Conservation (phyloP, 2,329 filamentous ascomycete genomes). For the Phaeosphaeriaceae sp. region DNA sequence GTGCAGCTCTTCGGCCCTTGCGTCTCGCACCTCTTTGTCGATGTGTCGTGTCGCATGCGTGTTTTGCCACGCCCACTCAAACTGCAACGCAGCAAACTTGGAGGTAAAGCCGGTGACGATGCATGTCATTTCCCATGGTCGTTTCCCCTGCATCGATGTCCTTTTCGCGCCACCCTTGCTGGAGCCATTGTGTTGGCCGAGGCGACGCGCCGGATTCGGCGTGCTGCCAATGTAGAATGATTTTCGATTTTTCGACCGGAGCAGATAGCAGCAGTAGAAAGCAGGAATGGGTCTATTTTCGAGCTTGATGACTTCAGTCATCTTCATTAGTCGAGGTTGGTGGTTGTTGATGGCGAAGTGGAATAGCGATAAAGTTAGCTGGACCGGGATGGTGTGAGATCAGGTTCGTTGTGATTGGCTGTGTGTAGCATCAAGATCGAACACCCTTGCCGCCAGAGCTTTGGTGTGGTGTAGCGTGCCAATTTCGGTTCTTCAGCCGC, state of each 20-base stretch:
- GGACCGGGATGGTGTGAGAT: slow-evolving; percentile 22
- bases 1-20: slow-evolving; percentile 44
- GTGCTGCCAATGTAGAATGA: slow-evolving; percentile 91
- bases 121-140: slow-evolving; percentile 83
- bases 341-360: slow-evolving; percentile 23
- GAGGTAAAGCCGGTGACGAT: slow-evolving; percentile 90
- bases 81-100: slow-evolving; percentile 86
- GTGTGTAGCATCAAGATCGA: slow-evolving; percentile 15
- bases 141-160: slow-evolving; percentile 72
- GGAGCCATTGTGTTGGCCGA: slow-evolving; percentile 91
- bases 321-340: slow-evolving; percentile 15
- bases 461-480: slow-evolving; percentile 18
- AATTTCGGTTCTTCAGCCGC: slow-evolving; percentile 3
- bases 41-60: slow-evolving; percentile 83
- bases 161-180: slow-evolving; percentile 80
- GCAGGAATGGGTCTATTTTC: slow-evolving; percentile 70
- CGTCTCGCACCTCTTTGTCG: slow-evolving; percentile 51
- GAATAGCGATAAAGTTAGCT: slow-evolving; percentile 13
- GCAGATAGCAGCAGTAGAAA: slow-evolving; percentile 91
- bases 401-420: slow-evolving; percentile 21
- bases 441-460: slow-evolving; percentile 30
- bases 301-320: slow-evolving; percentile 19
- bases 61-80: slow-evolving; percentile 97
- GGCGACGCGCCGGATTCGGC: slow-evolving; percentile 81
- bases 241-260: slow-evolving; percentile 79